Evolutionary conservation across 805 yeast species (phyloP).

Genomic region (Nakazawaea wyomingensis): DNA sequence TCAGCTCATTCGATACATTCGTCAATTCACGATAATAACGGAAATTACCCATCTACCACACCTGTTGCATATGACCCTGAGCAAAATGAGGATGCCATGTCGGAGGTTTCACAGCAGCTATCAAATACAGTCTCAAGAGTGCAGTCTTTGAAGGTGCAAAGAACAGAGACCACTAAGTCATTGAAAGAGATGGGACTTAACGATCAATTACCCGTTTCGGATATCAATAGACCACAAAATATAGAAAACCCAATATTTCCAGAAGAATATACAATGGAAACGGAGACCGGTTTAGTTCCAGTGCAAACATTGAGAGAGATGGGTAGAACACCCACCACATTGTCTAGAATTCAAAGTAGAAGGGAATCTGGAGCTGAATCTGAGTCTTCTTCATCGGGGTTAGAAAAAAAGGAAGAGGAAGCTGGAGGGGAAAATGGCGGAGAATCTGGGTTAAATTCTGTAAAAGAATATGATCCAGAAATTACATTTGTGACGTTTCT

Average conservation of each 20-base stretch:
- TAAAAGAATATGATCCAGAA: constrained; percentile 48
- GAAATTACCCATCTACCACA: neutral
- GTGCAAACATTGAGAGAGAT: constrained; percentile 62
- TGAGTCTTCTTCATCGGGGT: constrained; percentile 9
- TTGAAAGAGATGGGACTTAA: constrained; percentile 58
- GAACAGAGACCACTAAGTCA: constrained; percentile 73
- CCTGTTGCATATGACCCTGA: constrained; percentile 38
- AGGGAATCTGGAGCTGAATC: constrained; percentile 1
- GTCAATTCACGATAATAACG: constrained; percentile 7
- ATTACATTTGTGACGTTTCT: constrained; percentile 82
- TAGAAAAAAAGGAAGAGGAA: constrained; percentile 13
- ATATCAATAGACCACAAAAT: constrained; percentile 48
- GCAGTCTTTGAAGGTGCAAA: constrained; percentile 35
- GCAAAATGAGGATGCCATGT: constrained; percentile 40
- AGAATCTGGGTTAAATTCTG: constrained; percentile 18
- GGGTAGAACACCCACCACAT: constrained; percentile 42
- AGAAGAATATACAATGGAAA: constrained; percentile 86
- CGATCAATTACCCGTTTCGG: constrained; percentile 47
- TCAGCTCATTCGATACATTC: constrained; percentile 7
- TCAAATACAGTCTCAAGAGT: constrained; percentile 25
- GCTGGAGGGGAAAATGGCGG: constrained; percentile 21
- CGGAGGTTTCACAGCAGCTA: constrained; percentile 30
- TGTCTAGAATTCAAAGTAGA: constrained; percentile 17
- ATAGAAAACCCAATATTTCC: constrained; percentile 75
- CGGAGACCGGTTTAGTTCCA: constrained; percentile 84